phyloP scores from a whole-genome alignment of 2,329 filamentous ascomycete genomes.

The Apiospora sp. region DNA sequence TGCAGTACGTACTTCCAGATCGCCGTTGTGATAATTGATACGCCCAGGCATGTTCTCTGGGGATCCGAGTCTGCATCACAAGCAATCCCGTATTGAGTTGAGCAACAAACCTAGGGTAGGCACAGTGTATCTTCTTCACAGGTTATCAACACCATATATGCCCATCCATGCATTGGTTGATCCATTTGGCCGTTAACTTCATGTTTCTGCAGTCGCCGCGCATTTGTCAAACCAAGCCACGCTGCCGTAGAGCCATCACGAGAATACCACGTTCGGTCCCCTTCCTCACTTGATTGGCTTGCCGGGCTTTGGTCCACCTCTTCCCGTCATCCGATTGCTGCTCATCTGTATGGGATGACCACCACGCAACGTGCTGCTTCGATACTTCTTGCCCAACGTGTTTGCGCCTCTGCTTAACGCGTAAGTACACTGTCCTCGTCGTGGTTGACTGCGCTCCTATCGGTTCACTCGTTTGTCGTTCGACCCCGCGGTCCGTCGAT shows the following conservation, averaged over 20 bases:
- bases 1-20: constrained; percentile 8
- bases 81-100: constrained; percentile 6
- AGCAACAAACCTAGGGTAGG: constrained; percentile 17
- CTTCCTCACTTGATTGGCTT: neutral
- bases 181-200: neutral
- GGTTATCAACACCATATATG: neutral
- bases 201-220: neutral
- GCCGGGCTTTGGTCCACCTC: neutral
- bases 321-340: constrained; percentile 3
- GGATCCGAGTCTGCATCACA: constrained; percentile 16
- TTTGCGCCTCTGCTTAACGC: constrained; percentile 40
- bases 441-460: constrained; percentile 29
- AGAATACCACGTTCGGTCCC: neutral
- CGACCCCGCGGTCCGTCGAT: constrained; percentile 16
- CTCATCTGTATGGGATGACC: constrained; percentile 3
- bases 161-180: neutral
- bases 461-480: constrained; percentile 30
- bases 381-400: constrained; percentile 36
- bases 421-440: constrained; percentile 31
- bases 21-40: neutral
- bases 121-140: constrained; percentile 9
- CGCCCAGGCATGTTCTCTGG: neutral
- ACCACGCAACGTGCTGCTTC: constrained; percentile 33
- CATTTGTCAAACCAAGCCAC: neutral
- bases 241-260: neutral